A percentile compares a stretch with the other conserved stretches of the same genome.
Evolutionary conservation across 2,329 filamentous ascomycete genomes (phyloP).

Genomic region (Fusarium neocosmosporiellum): DNA sequence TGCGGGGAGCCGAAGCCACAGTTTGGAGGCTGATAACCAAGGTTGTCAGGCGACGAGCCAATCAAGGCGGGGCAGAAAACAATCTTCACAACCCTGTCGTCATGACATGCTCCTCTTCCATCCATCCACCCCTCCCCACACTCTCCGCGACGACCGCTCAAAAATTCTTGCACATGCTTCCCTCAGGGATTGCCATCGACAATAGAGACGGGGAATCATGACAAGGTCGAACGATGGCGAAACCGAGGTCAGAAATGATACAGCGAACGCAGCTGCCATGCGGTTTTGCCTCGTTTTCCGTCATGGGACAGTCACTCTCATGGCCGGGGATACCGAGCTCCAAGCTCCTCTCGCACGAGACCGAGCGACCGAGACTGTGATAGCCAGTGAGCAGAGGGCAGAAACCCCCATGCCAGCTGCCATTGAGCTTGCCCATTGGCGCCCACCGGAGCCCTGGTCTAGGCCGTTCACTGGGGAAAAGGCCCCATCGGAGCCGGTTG

Average conservation of each 20-base stretch:
- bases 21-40: not conserved
- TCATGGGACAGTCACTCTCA: constrained; percentile 18
- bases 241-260: not conserved
- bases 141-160: not conserved
- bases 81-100: not conserved
- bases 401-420: constrained; percentile 35
- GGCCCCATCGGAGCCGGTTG: constrained; percentile 29
- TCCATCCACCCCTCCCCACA: constrained; percentile 23
- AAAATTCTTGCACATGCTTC: constrained; percentile 19
- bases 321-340: constrained; percentile 29
- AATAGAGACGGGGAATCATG: not conserved
- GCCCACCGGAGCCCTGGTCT: not conserved
- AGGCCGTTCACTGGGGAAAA: constrained; percentile 16
- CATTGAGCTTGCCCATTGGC: constrained; percentile 33
- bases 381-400: constrained; percentile 21
- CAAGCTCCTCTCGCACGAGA: constrained; percentile 18
- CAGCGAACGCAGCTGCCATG: not conserved
- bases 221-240: not conserved
- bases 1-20: not conserved
- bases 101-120: not conserved
- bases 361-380: constrained; percentile 1
- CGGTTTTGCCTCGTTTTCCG: constrained; percentile 9
- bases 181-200: not conserved
- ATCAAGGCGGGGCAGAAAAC: not conserved
- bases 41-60: not conserved